phyloP scores from a whole-genome alignment of 768 basidiomycete genomes.

The Cystofilobasidium capitatum region DNA sequence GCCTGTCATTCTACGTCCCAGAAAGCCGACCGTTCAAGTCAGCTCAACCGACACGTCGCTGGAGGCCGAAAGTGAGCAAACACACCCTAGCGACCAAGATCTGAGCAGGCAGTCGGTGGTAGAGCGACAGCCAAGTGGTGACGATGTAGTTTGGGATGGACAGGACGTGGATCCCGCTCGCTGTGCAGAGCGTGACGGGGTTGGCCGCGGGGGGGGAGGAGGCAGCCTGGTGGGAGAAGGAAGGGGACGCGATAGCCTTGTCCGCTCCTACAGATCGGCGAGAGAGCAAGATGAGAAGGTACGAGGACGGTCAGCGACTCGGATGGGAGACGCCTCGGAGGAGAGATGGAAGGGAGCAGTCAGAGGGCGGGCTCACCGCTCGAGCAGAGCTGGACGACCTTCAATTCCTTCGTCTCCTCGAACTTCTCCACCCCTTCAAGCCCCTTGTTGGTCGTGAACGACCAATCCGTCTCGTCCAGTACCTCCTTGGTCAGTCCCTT shows the following conservation, averaged over 20 bases:
- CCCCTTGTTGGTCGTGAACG: neutral
- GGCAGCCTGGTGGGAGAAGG: neutral
- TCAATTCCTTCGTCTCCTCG: neutral
- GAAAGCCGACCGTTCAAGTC: no score
- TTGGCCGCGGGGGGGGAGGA: neutral
- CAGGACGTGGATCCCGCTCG: slow-evolving; percentile 36
- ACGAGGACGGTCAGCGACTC: no score
- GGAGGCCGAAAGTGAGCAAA: slow-evolving; percentile 1
- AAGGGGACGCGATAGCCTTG: slow-evolving; percentile 3
- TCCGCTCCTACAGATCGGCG: slow-evolving; percentile 9
- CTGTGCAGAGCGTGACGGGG: slow-evolving; percentile 32
- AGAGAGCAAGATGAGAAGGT: no score
- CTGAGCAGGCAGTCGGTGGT: slow-evolving; percentile 32
- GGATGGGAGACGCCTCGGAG: no score
- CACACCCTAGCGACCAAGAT: slow-evolving; percentile 30
- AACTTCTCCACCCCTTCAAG: neutral
- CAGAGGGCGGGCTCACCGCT: neutral
- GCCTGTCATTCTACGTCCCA: slow-evolving; percentile 27
- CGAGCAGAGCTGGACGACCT: neutral
- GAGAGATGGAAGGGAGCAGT: neutral
- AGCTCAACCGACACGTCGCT: neutral
- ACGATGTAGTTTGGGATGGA: slow-evolving; percentile 36
- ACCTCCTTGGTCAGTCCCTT: neutral
- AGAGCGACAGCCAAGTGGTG: slow-evolving; percentile 29
- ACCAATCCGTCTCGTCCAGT: neutral